Base-by-base conservation (phyloP, 2,329 filamentous ascomycete genomes). In the Fusarium sp. region DNA sequence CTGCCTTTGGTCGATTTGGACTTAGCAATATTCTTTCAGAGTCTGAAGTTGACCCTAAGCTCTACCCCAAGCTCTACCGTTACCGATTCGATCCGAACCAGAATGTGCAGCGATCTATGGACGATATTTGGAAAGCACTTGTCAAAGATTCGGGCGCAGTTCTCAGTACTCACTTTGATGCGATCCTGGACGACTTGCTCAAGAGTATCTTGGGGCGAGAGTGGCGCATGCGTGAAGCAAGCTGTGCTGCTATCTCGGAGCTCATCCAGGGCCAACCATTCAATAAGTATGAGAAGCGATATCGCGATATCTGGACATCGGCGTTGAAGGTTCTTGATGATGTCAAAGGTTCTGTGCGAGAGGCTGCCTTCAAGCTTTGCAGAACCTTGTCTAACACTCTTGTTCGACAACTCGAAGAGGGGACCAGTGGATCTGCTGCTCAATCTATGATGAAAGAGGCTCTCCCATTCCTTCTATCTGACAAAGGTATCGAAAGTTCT, bases 121-220 rank as follows among this genome's bases (percentile, higher is more conserved):
- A 97, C 63, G 94, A 97, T 70, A 98, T 99, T 73, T 99, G 96
- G 96, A 95, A 93, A 76, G 92, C 95, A 0, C 84, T 99, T n/a
- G 94, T 98, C 59, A 97, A 97, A 78, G 94, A 98, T 75, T 89
- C 94, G 3, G 91, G 89, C 22, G 86, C 88, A 1, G 93, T 93
- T 1, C 89, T 98, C 46, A 91, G 96, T 71, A 85, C 87, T 22
- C 88, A 98, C 80, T 98, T 98, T 78, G 92, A 97, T 72, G 89
- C 90, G 13, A 98, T 99, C 76, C 92, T 99, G 85, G 86, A 91
- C 14, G 96, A 99, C 79, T 84, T 98, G 11, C 85, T 99, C 36
- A 91, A 91, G 74, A 97, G 92, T 78, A 93, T 98, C 45, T 82
- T 98, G 9, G 94, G 94, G 35, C 93, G 92, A 75, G 96, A 99